These are phyloP conservation scores for Clarireedia hainanense DNA, from an alignment of 2,329 filamentous ascomycete genomes.

Conservation along the genomic window DNA sequence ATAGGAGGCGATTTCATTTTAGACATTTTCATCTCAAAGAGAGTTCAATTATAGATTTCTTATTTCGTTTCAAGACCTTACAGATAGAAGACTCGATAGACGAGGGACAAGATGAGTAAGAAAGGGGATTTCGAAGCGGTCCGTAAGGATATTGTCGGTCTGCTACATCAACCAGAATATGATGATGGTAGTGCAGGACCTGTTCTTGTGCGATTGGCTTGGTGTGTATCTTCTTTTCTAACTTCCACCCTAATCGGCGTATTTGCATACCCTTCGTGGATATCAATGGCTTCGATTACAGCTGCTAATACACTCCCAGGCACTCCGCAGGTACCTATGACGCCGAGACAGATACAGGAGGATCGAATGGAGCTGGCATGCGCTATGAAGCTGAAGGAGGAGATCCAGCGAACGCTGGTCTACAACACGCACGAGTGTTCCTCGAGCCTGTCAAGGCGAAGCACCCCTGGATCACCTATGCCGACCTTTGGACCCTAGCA, in stretches of 20 bases:
- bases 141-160: slow-evolving; percentile 13
- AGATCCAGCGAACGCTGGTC: slow-evolving; percentile 56
- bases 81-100: background rate
- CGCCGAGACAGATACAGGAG: slow-evolving; percentile 49
- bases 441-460: slow-evolving; percentile 52
- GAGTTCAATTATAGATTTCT: background rate
- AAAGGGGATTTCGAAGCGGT: slow-evolving; percentile 55
- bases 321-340: slow-evolving; percentile 59
- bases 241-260: background rate
- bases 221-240: slow-evolving; percentile 34
- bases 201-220: slow-evolving; percentile 55
- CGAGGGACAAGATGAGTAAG: slow-evolving; percentile 30
- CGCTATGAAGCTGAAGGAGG: slow-evolving; percentile 56
- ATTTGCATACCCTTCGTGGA: background rate
- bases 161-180: slow-evolving; percentile 53
- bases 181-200: slow-evolving; percentile 59
- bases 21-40: slow-evolving; percentile 2
- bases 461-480: slow-evolving; percentile 57
- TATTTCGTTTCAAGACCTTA: background rate
- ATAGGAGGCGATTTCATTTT: background rate
- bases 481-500: slow-evolving; percentile 58
- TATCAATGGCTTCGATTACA: background rate
- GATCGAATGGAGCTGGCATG: slow-evolving; percentile 59
- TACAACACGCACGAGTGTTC: slow-evolving; percentile 55
- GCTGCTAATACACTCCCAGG: slow-evolving; percentile 30